phyloP scores from a whole-genome alignment of 306 rosid species.

The Echinosophora koreensis region DNA sequence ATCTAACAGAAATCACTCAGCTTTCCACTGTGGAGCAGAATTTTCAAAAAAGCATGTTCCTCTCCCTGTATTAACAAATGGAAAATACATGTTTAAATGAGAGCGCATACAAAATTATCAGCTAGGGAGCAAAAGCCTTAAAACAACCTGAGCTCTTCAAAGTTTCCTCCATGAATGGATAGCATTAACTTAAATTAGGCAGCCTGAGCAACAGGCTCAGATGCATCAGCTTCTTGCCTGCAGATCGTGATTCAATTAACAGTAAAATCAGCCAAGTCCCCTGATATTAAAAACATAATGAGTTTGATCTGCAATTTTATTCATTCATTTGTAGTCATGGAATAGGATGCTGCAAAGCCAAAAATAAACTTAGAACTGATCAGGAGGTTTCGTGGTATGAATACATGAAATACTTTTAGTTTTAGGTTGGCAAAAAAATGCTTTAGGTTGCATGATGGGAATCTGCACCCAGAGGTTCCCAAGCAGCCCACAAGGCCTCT shows the following conservation, averaged over 20 bases:
- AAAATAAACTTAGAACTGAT: too few species aligned
- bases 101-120: background rate
- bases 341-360: background rate
- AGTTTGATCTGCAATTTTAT: conserved; percentile 38
- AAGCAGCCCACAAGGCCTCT: too few species aligned
- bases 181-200: conserved; percentile 50
- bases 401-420: too few species aligned
- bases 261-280: conserved; percentile 23
- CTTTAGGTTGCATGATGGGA: too few species aligned
- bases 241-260: conserved; percentile 44
- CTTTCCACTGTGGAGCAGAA: conserved; percentile 36
- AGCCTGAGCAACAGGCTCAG: conserved; percentile 79
- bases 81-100: background rate
- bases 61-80: conserved; percentile 27
- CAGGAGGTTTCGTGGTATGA: too few species aligned
- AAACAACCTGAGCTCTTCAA: conserved; percentile 34
- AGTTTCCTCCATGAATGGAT: conserved; percentile 36
- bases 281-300: background rate
- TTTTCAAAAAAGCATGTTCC: conserved; percentile 44
- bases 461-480: too few species aligned
- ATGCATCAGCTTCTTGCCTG: conserved; percentile 74
- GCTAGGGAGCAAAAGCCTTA: conserved; percentile 35
- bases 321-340: conserved; percentile 14
- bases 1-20: conserved; percentile 16
- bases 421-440: too few species aligned